Evolutionary conservation across 495 filamentous ascomycete species (phyloP).

Genomic region (Chaetomium tenue): DNA sequence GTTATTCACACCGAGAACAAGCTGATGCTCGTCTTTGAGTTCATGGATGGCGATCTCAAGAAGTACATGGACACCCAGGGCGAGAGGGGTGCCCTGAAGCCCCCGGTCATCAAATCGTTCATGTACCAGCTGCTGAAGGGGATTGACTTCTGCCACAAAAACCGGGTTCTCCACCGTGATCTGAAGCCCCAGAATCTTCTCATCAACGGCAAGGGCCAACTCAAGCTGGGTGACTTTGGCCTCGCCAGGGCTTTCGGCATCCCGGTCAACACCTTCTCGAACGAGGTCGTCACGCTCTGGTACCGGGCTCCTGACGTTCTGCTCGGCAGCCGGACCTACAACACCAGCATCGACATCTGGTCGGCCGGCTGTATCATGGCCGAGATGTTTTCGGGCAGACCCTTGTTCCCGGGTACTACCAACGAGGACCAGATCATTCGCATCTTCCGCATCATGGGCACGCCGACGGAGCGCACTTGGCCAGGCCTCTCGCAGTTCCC

Average conservation of each 20-base stretch:
- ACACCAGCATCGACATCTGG: constrained; percentile 98
- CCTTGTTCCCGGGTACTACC: constrained; percentile 90
- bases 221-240: constrained; percentile 95
- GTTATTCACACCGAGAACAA: constrained; percentile 99
- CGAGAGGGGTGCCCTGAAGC: constrained; percentile 78
- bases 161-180: constrained; percentile 92
- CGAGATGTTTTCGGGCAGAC: constrained; percentile 93
- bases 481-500: constrained; percentile 85
- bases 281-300: constrained; percentile 96
- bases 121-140: constrained; percentile 94
- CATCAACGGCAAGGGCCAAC: constrained; percentile 85
- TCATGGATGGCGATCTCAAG: constrained; percentile 98
- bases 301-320: constrained; percentile 94
- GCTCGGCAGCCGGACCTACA: constrained; percentile 87
- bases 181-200: constrained; percentile 93
- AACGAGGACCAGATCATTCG: constrained; percentile 95
- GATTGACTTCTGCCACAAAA: constrained; percentile 96
- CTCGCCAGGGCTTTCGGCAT: constrained; percentile 92
- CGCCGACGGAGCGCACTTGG: constrained; percentile 88
- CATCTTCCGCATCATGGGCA: constrained; percentile 97
- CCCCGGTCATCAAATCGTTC: constrained; percentile 89
- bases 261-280: constrained; percentile 96
- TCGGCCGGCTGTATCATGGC: constrained; percentile 98
- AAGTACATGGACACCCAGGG: constrained; percentile 96
- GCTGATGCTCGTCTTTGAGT: constrained; percentile 98